A percentile compares a stretch with the other conserved stretches of the same genome.
phyloP scores from a whole-genome alignment of 169 alveolate species.

The Cryptosporidium viatorum region DNA sequence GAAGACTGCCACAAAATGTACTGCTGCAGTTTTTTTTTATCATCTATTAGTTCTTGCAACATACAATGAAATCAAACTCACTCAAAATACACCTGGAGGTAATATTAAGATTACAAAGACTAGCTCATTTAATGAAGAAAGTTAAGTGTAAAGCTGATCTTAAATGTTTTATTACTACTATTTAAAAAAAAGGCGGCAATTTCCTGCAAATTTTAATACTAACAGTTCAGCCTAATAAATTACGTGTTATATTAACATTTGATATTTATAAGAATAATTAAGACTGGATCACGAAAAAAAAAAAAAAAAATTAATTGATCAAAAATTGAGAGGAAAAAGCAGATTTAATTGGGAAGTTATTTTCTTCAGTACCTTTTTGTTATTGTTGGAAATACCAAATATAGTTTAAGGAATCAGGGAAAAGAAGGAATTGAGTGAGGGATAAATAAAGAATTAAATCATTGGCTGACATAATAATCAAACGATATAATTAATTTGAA shows the following conservation, averaged over 20 bases:
- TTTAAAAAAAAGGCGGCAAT: no score
- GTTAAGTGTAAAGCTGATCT: not conserved
- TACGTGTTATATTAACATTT: not conserved
- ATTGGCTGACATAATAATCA: not conserved
- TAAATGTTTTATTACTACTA: no score
- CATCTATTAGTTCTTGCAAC: slow-evolving; percentile 48
- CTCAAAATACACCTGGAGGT: slow-evolving; percentile 20
- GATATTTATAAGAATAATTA: not conserved
- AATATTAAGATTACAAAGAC: slow-evolving; percentile 24
- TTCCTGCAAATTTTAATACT: no score
- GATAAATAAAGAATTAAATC: no score
- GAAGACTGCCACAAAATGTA: slow-evolving; percentile 20
- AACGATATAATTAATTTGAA: no score
- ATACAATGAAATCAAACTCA: slow-evolving; percentile 36
- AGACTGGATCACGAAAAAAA: not conserved
- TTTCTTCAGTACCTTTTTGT: no score
- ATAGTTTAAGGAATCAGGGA: not conserved
- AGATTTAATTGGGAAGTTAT: not conserved
- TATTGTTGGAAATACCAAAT: not conserved
- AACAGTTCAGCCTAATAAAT: not conserved
- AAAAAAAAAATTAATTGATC: not conserved
- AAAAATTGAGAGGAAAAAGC: not conserved
- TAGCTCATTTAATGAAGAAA: slow-evolving; percentile 40
- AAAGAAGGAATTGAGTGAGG: not conserved
- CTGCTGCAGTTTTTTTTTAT: slow-evolving; percentile 53